Percentiles rank a stretch among this genome's conserved stretches.
Conservation (phyloP, 2,329 filamentous ascomycete genomes). For the Orbilia quercus region DNA sequence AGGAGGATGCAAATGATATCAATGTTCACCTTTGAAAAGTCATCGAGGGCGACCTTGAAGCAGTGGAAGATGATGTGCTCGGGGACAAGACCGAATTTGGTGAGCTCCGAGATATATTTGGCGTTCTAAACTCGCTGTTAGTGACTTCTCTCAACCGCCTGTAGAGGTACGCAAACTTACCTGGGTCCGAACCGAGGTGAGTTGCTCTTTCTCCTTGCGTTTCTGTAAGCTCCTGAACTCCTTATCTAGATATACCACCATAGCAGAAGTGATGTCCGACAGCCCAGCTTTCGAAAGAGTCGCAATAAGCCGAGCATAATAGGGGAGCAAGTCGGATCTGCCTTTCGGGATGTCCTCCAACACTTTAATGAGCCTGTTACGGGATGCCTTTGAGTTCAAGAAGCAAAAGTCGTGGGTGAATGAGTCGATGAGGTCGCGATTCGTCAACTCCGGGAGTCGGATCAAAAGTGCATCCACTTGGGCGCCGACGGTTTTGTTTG, state of each 20-base stretch:
- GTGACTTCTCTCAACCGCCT: constrained; percentile 80
- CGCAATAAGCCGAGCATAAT: constrained; percentile 91
- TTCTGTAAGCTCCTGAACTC: constrained; percentile 97
- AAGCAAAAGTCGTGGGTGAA: constrained; percentile 97
- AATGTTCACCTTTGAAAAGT: constrained; percentile 98
- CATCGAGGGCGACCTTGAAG: constrained; percentile 94
- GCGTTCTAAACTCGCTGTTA: constrained; percentile 55
- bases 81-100: constrained; percentile 96
- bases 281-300: constrained; percentile 88
- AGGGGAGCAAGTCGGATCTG: constrained; percentile 86
- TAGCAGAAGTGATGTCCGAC: constrained; percentile 88
- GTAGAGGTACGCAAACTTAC: constrained; percentile 66
- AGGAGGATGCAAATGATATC: constrained; percentile 96
- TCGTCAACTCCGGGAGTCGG: constrained; percentile 88
- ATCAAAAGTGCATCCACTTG: constrained; percentile 92
- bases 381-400: constrained; percentile 95
- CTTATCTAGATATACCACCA: constrained; percentile 92
- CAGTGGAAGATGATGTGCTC: constrained; percentile 99
- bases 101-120: constrained; percentile 93
- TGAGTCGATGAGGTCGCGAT: constrained; percentile 90
- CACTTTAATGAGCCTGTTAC: constrained; percentile 91
- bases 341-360: constrained; percentile 95
- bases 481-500: constrained; percentile 96
- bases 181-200: constrained; percentile 63
- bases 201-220: constrained; percentile 96